Evolutionary conservation across 2,329 filamentous ascomycete species (phyloP).

Genomic region (Ceratocystis albifundus): DNA sequence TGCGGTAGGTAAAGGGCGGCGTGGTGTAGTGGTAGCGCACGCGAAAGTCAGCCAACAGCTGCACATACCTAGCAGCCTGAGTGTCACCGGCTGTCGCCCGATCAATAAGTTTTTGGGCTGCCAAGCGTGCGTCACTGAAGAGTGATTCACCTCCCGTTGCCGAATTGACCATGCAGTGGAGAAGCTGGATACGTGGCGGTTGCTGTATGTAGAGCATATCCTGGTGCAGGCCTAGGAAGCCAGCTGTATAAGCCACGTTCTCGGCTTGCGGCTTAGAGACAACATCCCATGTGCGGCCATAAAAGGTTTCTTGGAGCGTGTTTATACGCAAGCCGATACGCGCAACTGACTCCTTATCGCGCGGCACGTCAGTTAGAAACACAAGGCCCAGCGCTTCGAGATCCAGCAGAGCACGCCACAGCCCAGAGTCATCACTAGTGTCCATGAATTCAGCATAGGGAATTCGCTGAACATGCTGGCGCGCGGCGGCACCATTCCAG

Average conservation of each 20-base stretch:
- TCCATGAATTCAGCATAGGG: constrained; percentile 62
- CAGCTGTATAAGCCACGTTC: constrained; percentile 82
- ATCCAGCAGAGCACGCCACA: constrained; percentile 50
- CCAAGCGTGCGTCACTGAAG: constrained; percentile 65
- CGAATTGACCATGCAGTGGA: constrained; percentile 79
- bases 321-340: constrained; percentile 63
- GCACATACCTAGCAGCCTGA: constrained; percentile 25
- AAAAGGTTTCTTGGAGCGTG: constrained; percentile 73
- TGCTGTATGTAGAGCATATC: constrained; percentile 78
- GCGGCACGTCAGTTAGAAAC: constrained; percentile 64
- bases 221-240: constrained; percentile 79
- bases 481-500: constrained; percentile 35
- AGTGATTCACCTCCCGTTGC: constrained; percentile 71
- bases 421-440: constrained; percentile 34
- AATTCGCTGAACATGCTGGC: constrained; percentile 43
- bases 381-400: constrained; percentile 60
- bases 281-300: constrained; percentile 85
- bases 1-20: constrained; percentile 50
- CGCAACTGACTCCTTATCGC: constrained; percentile 52
- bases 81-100: constrained; percentile 14
- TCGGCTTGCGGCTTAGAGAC: constrained; percentile 68
- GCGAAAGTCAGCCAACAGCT: constrained; percentile 33
- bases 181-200: constrained; percentile 69
- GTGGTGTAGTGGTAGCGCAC: constrained; percentile 62
- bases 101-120: constrained; percentile 36